Percentiles rank a stretch among this genome's conserved stretches.
Conservation (phyloP, 1,139 yeast genomes). For the Geotrichum siamense region DNA sequence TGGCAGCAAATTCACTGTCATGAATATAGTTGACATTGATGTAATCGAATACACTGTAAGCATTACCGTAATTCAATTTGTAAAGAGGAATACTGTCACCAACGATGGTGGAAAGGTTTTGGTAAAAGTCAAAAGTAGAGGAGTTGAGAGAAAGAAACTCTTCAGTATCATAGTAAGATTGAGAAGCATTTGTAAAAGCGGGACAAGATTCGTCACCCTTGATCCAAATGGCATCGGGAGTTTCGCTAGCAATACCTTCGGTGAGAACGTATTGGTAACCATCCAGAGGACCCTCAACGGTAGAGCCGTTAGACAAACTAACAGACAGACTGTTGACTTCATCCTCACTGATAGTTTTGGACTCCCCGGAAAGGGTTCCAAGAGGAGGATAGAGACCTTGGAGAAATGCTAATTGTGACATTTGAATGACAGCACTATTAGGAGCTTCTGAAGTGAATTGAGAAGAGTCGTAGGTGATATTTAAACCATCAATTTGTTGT, state of each 20-base stretch:
- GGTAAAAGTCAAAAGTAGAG: constrained; percentile 36
- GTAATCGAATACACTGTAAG: constrained; percentile 38
- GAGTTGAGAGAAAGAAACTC: constrained; percentile 31
- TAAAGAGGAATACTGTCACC: constrained; percentile 24
- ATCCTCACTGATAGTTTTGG: constrained; percentile 16
- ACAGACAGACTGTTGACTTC: constrained; percentile 23
- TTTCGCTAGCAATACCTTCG: constrained; percentile 33
- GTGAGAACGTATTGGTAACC: constrained; percentile 42
- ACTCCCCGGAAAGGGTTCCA: constrained; percentile 24
- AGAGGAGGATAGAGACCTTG: constrained; percentile 43
- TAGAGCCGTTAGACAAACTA: constrained; percentile 37
- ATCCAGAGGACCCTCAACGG: constrained; percentile 34
- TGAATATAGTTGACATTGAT: constrained; percentile 38
- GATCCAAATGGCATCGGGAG: constrained; percentile 37
- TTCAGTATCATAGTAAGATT: constrained; percentile 27
- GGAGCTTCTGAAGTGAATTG: constrained; percentile 35
- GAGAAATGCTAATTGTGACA: constrained; percentile 38
- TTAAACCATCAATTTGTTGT: constrained; percentile 26
- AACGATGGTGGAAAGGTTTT: constrained; percentile 28
- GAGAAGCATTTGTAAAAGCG: constrained; percentile 30
- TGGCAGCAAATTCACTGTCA: constrained; percentile 33
- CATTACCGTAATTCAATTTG: constrained; percentile 35
- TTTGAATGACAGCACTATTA: constrained; percentile 34
- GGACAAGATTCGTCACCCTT: constrained; percentile 42
- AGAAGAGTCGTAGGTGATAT: constrained; percentile 30